Base-by-base conservation (phyloP, 2,329 filamentous ascomycete genomes). In the Simplicillium sp. region DNA sequence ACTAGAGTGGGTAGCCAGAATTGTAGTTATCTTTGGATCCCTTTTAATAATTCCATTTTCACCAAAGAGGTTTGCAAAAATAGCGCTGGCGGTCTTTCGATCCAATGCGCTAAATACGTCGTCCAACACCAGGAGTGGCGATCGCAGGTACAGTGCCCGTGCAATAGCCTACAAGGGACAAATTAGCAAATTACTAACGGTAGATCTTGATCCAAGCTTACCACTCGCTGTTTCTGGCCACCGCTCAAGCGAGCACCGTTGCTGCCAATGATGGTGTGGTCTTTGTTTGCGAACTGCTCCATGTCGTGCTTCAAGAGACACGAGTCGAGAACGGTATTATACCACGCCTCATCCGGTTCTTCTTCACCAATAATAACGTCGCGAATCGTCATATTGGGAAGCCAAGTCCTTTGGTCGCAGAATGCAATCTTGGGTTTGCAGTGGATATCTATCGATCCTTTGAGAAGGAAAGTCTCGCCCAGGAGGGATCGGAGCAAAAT, bases 71-170 rank as follows among this genome's bases (percentile, higher is more conserved):
- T 50, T 49, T 1, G 51, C 44, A 29, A 64, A 60, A 3, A 66
- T 57, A 7, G 56, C 53, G 20, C 57, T 50, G 35, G 64, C 59
- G 0, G 64, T 66, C 7, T 58, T 48, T 6, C 53, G 48, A 38
- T 64, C 61, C 2, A 64, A 51, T 1, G 57, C 58, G 2, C 55
- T 59, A 11, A 61, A 48, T 6, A 57, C 50, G 25, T 61, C 58
- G 29, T 61, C 58, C 2, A 60, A 42, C 3, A 61, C 43, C 3
- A 58, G 38, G 7, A 58, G 38, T 3, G 39, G 29, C 9, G 42
- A 45, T 15, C 43, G 37, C 1, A 48, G 48, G 29, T 52, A 55
- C 1, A 54, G 28, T 8, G 53, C 52, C 6, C 53, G 44, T 7
- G 52, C 53, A 7, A 54, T 39, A 7, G 51, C 46, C 31, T 33